These are phyloP conservation scores for Myriangium duriaei DNA, from an alignment of 2,329 filamentous ascomycete species.

Conservation along the genomic window DNA sequence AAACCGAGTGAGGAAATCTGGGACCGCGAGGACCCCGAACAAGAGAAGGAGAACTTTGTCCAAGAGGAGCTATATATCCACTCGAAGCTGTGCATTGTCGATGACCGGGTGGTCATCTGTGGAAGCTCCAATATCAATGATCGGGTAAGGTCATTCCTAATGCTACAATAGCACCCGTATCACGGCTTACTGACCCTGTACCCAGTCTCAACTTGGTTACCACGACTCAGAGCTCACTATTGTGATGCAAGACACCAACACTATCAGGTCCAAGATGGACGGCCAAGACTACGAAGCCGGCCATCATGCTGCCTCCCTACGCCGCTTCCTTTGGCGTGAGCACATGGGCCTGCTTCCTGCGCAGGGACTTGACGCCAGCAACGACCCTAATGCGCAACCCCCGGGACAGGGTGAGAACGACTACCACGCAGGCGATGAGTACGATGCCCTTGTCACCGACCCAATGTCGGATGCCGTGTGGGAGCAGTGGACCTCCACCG, in stretches of 20 bases:
- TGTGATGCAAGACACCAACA: conserved; percentile 72
- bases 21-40: conserved; percentile 48
- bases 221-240: conserved; percentile 88
- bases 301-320: conserved; percentile 69
- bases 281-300: conserved; percentile 65
- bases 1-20: conserved; percentile 58
- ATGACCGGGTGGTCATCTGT: conserved; percentile 75
- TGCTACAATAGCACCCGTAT: conserved; percentile 1
- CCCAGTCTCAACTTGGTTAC: conserved; percentile 61
- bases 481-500: conserved; percentile 55
- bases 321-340: conserved; percentile 78
- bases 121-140: conserved; percentile 66
- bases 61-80: conserved; percentile 96
- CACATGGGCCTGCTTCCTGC: conserved; percentile 72
- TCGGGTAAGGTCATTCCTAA: conserved; percentile 36
- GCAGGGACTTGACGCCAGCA: conserved; percentile 52
- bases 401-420: conserved; percentile 58
- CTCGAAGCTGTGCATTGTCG: conserved; percentile 71
- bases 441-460: conserved; percentile 47
- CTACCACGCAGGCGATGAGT: conserved; percentile 57
- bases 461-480: conserved; percentile 46
- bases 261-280: conserved; percentile 61
- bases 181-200: conserved; percentile 6
- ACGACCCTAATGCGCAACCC: conserved; percentile 65
- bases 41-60: conserved; percentile 77